Conservation (phyloP, 495 filamentous ascomycete genomes). For the Glarea lozoyensis region DNA sequence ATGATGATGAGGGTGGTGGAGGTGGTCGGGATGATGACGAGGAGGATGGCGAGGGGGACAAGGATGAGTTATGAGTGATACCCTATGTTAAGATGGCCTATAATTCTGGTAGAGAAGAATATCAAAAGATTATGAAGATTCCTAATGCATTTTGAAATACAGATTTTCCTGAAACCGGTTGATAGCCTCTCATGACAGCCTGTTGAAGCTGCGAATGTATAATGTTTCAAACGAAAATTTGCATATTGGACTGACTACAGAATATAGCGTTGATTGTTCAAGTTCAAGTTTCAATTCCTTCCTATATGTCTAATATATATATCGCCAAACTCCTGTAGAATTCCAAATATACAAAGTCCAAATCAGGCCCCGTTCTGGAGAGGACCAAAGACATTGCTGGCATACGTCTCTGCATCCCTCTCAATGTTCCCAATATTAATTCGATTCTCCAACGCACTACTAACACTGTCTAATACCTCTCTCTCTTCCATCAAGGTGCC, state of each 20-base stretch:
- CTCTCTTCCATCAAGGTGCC: slow-evolving; percentile 51
- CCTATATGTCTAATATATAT: neutral
- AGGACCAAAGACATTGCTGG: slow-evolving; percentile 33
- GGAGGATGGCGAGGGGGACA: neutral
- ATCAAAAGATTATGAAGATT: too few relatives aligned
- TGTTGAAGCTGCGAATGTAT: too few relatives aligned
- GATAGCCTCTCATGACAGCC: too few relatives aligned
- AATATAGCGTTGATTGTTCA: too few relatives aligned
- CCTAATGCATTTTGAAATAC: too few relatives aligned
- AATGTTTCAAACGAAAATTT: too few relatives aligned
- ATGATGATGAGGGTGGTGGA: slow-evolving; percentile 14
- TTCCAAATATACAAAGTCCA: neutral
- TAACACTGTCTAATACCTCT: slow-evolving; percentile 48
- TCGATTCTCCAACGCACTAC: slow-evolving; percentile 41
- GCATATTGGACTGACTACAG: too few relatives aligned
- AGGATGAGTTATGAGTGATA: too few relatives aligned
- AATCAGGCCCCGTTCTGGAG: neutral
- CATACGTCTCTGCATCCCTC: slow-evolving; percentile 46
- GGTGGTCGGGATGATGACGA: slow-evolving; percentile 27
- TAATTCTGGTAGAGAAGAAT: too few relatives aligned
- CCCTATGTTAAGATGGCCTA: too few relatives aligned
- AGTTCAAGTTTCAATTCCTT: too few relatives aligned
- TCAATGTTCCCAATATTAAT: slow-evolving; percentile 39
- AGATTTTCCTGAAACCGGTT: too few relatives aligned
- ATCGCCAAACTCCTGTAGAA: neutral